These are phyloP conservation scores for Fomitopsis palustris DNA, from an alignment of 1,284 basidiomycete species.

Conservation along the genomic window DNA sequence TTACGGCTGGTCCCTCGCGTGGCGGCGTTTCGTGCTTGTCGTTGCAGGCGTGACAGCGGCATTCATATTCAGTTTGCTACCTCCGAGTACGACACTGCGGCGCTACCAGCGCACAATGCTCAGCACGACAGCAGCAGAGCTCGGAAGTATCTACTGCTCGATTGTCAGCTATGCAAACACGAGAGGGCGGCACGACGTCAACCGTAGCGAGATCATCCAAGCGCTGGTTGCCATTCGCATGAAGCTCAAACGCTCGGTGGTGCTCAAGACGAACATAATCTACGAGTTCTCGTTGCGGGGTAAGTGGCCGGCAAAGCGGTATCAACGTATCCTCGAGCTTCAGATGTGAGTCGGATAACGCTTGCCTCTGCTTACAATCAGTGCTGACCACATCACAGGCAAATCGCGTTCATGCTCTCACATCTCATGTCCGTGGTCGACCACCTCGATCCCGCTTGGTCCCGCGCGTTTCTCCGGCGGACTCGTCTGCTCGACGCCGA, in stretches of 20 bases:
- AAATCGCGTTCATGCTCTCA: conserved; percentile 58
- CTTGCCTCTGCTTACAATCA: background rate
- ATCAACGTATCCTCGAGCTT: conserved; percentile 60
- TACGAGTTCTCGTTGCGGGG: conserved; percentile 75
- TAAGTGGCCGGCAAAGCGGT: conserved; percentile 65
- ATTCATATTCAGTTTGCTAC: conserved; percentile 64
- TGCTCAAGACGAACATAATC: conserved; percentile 53
- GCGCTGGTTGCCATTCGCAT: conserved; percentile 59
- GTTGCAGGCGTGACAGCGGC: conserved; percentile 59
- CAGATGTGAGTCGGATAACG: conserved; percentile 48
- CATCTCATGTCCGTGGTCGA: conserved; percentile 63
- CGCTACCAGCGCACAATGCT: conserved; percentile 62
- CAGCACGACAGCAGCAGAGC: conserved; percentile 57
- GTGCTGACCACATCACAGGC: conserved; percentile 32
- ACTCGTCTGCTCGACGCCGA: conserved; percentile 76
- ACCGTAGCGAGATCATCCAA: conserved; percentile 50
- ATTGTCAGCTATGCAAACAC: conserved; percentile 63
- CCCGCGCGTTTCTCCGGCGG: conserved; percentile 69
- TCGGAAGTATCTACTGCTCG: conserved; percentile 65
- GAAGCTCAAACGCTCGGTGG: conserved; percentile 57
- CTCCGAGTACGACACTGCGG: conserved; percentile 68
- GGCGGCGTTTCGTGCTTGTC: conserved; percentile 65
- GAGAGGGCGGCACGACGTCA: conserved; percentile 34
- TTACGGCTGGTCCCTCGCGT: conserved; percentile 58
- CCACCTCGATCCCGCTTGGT: conserved; percentile 70